Conservation (phyloP, 495 filamentous ascomycete species). For the Achaetomiella virescens region DNA sequence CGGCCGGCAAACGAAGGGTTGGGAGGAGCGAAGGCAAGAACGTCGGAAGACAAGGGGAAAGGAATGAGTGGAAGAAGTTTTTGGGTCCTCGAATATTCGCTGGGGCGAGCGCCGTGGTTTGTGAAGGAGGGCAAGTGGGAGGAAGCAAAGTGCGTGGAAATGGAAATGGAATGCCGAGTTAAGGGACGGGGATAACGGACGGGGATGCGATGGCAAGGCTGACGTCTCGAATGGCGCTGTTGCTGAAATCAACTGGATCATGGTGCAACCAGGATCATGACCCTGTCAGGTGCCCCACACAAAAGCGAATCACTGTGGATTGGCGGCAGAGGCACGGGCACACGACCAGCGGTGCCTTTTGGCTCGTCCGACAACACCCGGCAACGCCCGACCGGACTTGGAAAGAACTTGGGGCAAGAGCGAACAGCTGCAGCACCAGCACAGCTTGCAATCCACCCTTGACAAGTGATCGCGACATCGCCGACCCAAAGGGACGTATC, state of each 20-base stretch:
- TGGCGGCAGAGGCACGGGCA: no score
- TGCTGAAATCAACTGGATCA: no score
- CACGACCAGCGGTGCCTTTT: no score
- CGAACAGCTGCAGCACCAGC: not conserved
- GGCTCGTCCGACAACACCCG: slow-evolving; percentile 1
- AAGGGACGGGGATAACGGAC: not conserved
- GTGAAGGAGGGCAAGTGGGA: not conserved
- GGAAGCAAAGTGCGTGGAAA: not conserved
- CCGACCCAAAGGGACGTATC: not conserved
- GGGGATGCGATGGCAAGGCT: slow-evolving; percentile 1
- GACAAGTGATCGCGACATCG: not conserved
- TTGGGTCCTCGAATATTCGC: not conserved
- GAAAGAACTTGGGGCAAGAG: not conserved
- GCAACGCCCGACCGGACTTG: slow-evolving; percentile 4
- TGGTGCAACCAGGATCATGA: no score
- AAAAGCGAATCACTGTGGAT: no score
- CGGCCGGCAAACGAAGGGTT: not conserved
- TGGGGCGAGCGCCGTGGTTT: not conserved
- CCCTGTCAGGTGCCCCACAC: no score
- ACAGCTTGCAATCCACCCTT: no score
- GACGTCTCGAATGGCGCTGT: no score
- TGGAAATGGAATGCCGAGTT: not conserved
- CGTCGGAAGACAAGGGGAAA: not conserved
- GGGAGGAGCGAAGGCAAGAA: not conserved
- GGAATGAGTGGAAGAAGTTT: not conserved